These are phyloP conservation scores for Carex myosuroides DNA, from an alignment of 176 grass and related monocot species.

Conservation along the genomic window DNA sequence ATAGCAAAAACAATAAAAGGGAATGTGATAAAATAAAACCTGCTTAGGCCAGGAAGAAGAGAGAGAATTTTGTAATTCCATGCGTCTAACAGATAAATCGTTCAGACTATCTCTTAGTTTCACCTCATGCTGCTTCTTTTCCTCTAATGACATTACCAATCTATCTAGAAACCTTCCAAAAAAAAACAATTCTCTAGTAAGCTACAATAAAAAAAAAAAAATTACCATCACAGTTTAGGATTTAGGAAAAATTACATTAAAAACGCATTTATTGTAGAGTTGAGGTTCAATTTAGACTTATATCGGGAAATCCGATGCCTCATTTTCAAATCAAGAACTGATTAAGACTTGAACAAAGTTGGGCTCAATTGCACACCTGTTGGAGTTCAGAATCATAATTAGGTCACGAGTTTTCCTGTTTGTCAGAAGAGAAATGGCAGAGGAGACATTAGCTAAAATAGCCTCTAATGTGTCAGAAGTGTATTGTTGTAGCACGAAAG, in stretches of 20 bases:
- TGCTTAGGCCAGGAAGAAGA: slow-evolving; percentile 95
- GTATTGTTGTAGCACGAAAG: slow-evolving; percentile 90
- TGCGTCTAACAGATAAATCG: slow-evolving; percentile 70
- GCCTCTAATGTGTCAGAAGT: slow-evolving; percentile 48
- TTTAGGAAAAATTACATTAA: background rate
- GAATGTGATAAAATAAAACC: slow-evolving; percentile 20
- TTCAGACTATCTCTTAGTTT: slow-evolving; percentile 69
- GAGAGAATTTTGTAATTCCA: slow-evolving; percentile 85
- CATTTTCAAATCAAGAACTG: background rate
- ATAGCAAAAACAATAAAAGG: slow-evolving; percentile 18
- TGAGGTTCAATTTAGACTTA: background rate
- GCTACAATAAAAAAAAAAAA: slow-evolving; percentile 11
- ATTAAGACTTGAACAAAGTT: too few species aligned
- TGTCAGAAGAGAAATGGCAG: slow-evolving; percentile 68
- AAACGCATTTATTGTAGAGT: background rate
- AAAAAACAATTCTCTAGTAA: slow-evolving; percentile 13
- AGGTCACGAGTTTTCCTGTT: slow-evolving; percentile 87
- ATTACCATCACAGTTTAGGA: background rate
- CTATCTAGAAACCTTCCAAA: slow-evolving; percentile 73
- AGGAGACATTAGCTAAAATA: slow-evolving; percentile 61
- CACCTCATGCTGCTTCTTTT: slow-evolving; percentile 90
- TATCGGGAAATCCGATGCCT: background rate
- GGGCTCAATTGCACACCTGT: slow-evolving; percentile 36
- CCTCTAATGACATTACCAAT: slow-evolving; percentile 70
- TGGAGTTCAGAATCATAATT: slow-evolving; percentile 97